Base-by-base conservation (phyloP, 23 red algal species). In the Agarophyton chilense region DNA sequence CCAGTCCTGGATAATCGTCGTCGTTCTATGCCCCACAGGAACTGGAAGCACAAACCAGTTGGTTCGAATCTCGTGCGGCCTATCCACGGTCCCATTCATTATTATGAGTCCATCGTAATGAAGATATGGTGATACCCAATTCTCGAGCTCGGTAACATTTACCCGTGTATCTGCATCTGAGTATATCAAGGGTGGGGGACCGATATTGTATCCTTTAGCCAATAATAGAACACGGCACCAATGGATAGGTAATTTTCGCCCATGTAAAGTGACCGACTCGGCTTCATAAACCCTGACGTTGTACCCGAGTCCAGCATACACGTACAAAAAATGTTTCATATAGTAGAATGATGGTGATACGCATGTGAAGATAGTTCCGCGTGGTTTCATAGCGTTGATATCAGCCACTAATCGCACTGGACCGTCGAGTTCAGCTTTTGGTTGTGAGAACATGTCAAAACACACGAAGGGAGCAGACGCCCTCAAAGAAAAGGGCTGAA, bases 1-100 rank as follows among this genome's bases (percentile, higher is more conserved):
- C 79, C 79, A 83, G 16, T 63, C 40, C 17, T n/a, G 29, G 8
- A 83, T 9, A 46, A 83, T 43, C 0, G 26, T 19, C 56, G 32
- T 83, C 43, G 79, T 83, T 61, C 79, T 17, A 6, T 1, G 7
- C 2, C 79, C 79, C 56, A 29, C 32, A 1, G 79, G 79, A 24
- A 63, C 56, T 1, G 79, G 79, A 83, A 83, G 56, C 32, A 83
- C 79, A 66, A 83, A 83, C 79, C 79, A 83, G 53, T 83, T 83
- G 17, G 79, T 83, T 45, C 79, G 55, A 61, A 83, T 83, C 16
- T 83, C 38, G 22, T 83, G 40, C 9, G 57, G 57, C 3, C 43
- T 31, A 13, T 40, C 55, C 57, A 9, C 40, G 17, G 55, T 83
- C 10, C 79, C 79, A 38, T 83, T 83, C 79, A 83, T 83, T 17